Evolutionary conservation across 1,139 yeast genomes (phyloP).

Genomic region (Protomyces inundatus): DNA sequence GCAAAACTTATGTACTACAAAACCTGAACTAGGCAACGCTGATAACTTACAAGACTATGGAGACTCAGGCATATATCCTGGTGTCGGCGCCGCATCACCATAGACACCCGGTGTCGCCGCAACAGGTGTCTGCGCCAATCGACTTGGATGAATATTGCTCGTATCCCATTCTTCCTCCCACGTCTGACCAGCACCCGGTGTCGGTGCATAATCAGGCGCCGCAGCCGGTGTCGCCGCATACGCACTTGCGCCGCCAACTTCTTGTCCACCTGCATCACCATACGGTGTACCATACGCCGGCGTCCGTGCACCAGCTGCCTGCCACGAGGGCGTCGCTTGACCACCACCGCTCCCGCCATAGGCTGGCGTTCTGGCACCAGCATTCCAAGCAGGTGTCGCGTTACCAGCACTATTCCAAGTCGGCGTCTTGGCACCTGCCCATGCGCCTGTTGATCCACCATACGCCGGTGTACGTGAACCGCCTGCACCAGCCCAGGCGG

Average conservation of each 20-base stretch:
- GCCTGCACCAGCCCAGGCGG: constrained; percentile 36
- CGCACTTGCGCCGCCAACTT: background rate
- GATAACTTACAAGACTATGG: background rate
- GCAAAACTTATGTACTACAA: no score
- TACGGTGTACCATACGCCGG: background rate
- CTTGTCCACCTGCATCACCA: background rate
- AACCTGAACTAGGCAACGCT: no score
- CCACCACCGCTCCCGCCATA: constrained; percentile 34
- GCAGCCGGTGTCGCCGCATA: background rate
- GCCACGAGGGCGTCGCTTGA: constrained; percentile 16
- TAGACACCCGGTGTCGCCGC: background rate
- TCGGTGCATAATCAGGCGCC: background rate
- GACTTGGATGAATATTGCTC: background rate
- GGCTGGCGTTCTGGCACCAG: constrained; percentile 35
- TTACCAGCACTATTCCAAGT: constrained; percentile 38
- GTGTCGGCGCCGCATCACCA: background rate
- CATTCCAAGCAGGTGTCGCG: constrained; percentile 39
- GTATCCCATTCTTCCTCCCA: constrained; percentile 21
- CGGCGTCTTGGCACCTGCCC: constrained; percentile 39
- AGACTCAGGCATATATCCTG: background rate
- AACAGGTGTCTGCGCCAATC: background rate
- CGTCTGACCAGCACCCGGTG: constrained; percentile 2
- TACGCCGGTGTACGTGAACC: constrained; percentile 36
- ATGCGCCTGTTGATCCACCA: constrained; percentile 35
- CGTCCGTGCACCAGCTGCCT: constrained; percentile 6